A percentile compares a stretch with the other conserved stretches of the same genome.
Evolutionary conservation across 139 green algal genomes (phyloP).

Genomic region (Chlorella sp.): DNA sequence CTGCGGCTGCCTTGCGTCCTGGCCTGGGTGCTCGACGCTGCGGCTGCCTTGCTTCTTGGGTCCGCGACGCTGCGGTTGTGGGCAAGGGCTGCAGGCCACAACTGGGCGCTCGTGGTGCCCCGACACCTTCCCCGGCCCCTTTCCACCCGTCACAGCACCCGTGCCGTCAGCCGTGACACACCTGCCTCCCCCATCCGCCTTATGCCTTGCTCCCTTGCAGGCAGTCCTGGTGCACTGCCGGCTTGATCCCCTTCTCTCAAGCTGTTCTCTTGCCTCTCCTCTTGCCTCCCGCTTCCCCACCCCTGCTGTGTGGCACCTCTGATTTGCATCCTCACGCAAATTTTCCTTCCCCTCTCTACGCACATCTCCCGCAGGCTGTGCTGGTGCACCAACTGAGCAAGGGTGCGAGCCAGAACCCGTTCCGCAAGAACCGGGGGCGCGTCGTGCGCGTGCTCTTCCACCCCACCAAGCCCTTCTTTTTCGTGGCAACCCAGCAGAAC

Average conservation of each 20-base stretch:
- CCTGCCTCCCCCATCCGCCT: neutral
- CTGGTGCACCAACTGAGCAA: slow-evolving; percentile 95
- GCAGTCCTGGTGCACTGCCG: slow-evolving; percentile 95
- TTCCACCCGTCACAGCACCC: neutral
- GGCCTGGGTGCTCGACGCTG: neutral
- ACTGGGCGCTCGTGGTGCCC: neutral
- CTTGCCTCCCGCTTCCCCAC: too few relatives aligned
- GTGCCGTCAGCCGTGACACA: neutral
- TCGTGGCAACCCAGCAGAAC: slow-evolving; percentile 91
- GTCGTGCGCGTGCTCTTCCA: slow-evolving; percentile 90
- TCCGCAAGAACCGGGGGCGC: slow-evolving; percentile 90
- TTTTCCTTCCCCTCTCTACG: too few relatives aligned
- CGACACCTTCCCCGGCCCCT: neutral
- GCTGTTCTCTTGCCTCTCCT: too few relatives aligned
- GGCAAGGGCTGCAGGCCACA: neutral
- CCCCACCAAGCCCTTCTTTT: slow-evolving; percentile 94
- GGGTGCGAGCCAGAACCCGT: slow-evolving; percentile 88
- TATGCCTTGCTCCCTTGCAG: slow-evolving; percentile 59
- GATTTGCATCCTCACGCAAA: too few relatives aligned
- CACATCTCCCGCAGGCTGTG: slow-evolving; percentile 70
- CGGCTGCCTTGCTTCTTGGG: too few relatives aligned
- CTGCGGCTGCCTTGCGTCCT: too few relatives aligned
- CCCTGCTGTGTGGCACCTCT: too few relatives aligned
- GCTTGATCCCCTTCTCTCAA: too few relatives aligned
- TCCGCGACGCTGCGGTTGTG: too few relatives aligned